Base-by-base conservation (phyloP, 371 early-diverging fungal species). In the Parasitella parasitica region DNA sequence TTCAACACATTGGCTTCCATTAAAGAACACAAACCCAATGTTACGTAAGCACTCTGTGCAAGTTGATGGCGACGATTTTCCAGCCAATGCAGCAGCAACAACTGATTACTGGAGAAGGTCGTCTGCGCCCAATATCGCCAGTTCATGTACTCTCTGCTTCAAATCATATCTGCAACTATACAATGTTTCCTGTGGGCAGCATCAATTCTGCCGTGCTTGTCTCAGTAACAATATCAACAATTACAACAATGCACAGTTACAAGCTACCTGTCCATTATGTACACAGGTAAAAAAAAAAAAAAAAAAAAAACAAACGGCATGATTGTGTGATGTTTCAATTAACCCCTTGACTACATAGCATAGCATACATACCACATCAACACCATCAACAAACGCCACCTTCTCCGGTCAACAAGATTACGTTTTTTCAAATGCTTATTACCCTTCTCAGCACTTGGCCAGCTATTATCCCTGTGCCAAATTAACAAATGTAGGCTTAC, bases 401-500 rank as follows among this genome's bases (percentile, higher is more conserved):
- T 35, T 32, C 62, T 38, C 54, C 63, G 38, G 20, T 15, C 18
- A n/a, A n/a, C n/a, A 32, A 2, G 24, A 46, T 2, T 46, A 22
- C 34, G n/a, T 37, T 9, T 57, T 24, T 32, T 9, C 6, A 34
- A 57, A 28, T 43, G 3, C 6, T 9, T 26, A 16, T 4, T 39
- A 24, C 16, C 7, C 18, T 24, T 16, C n/a, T n/a, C n/a, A n/a
- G n/a, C n/a, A n/a, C n/a, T n/a, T n/a, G n/a, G 39, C 46, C 11
- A 32, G 8, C 41, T 34, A 30, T 28, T 58, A 71, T 55, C 70
- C 79, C 27, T 78, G 79, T 57, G 72, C 63, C 32, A 78, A 78
- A 60, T 26, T 78, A 39, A 67, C 74, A 15, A 78, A 78, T 64
- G 79, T 78, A 76, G 62, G 59, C 27, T 24, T 41, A 48, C 30